Conservation (phyloP, 2,329 filamentous ascomycete species). For the Tolypocladium guangdongense region DNA sequence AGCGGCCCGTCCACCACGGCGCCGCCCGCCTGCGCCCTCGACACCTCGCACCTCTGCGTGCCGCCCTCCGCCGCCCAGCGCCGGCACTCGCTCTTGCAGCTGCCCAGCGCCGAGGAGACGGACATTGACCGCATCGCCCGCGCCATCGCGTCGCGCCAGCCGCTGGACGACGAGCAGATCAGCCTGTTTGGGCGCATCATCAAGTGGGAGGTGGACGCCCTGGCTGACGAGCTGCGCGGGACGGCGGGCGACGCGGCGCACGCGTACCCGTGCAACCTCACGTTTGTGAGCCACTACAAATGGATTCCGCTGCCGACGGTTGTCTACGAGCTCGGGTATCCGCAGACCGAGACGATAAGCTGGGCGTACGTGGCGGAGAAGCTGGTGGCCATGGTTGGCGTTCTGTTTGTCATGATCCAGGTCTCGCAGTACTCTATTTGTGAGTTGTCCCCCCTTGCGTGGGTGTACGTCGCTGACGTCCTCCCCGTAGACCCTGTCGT, state of each 20-base stretch:
- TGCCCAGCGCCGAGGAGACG: constrained; percentile 24
- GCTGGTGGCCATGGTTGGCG: constrained; percentile 55
- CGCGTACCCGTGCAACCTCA: constrained; percentile 61
- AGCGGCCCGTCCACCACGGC: constrained; percentile 29
- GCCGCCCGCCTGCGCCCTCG: constrained; percentile 29
- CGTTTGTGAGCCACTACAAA: constrained; percentile 52
- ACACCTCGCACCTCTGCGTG: constrained; percentile 32
- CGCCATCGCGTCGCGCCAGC: constrained; percentile 48
- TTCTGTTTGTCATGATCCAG: constrained; percentile 70
- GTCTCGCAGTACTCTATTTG: constrained; percentile 66
- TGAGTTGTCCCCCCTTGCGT: constrained; percentile 8
- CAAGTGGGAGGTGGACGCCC: constrained; percentile 52
- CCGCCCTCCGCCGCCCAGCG: constrained; percentile 32
- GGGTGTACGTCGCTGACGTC: constrained; percentile 1
- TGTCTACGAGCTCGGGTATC: constrained; percentile 72
- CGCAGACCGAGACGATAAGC: constrained; percentile 54
- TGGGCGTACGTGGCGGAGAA: constrained; percentile 71
- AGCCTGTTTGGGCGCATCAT: constrained; percentile 54
- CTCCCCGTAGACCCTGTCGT: constrained; percentile 50
- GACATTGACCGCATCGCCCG: constrained; percentile 51
- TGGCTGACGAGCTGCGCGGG: constrained; percentile 54
- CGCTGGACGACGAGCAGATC: constrained; percentile 52
- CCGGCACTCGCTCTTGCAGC: constrained; percentile 26
- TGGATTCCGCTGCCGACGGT: constrained; percentile 67
- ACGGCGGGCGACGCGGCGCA: constrained; percentile 39